Evolutionary conservation across 2,329 filamentous ascomycete genomes (phyloP), one percentile per base, ranked within the genome.

Genomic region (Cladosporium colombiae): DNA sequence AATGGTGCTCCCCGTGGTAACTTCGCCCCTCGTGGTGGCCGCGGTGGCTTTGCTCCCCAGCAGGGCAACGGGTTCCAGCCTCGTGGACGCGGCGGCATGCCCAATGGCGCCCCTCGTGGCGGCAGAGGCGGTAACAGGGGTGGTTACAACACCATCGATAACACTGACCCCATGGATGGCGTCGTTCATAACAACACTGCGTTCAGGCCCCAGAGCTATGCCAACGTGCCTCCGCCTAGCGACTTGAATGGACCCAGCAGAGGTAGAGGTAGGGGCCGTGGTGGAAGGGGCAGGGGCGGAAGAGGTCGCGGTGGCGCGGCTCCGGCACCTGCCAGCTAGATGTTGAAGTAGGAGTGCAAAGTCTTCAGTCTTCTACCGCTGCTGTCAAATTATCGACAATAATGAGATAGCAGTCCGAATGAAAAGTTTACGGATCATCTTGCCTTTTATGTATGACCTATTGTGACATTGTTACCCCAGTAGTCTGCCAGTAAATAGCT

Each of bases 221-320:
- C 76, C 46, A 81, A 81, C 64, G 83, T 85, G 6, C 83, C 85
- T 7, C 89, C 89, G 25, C 89, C 89, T 1, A 76, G 84, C 1
- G 83, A 75, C 52, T 77, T 90, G 14, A 83, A 89, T 68, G 72
- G 78, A 21, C 67, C 72, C 46, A 69, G 71, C 25, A 58, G 73
- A 33, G 71, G 73, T 21, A 68, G 73, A 29, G 70, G 70, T 10
- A 67, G 72, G 57, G 70, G 72, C 40, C 66, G 69, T 31, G 67
- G 72, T 23, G 64, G 66, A 55, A 62, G 67, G 35, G 64, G 69
- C n/a, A 59, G 56, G 27, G 49, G 61, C 11, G 61, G 60, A 21
- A 60, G 68, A 7, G 67, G 71, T 7, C 64, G 69, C 61, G 70
- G 69, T 50, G 67, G 62, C 29, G 59, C 49, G 35, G 49, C 60